These are phyloP conservation scores for Hypoxylon cercidicola DNA, from an alignment of 495 filamentous ascomycete species.

Conservation along the genomic window DNA sequence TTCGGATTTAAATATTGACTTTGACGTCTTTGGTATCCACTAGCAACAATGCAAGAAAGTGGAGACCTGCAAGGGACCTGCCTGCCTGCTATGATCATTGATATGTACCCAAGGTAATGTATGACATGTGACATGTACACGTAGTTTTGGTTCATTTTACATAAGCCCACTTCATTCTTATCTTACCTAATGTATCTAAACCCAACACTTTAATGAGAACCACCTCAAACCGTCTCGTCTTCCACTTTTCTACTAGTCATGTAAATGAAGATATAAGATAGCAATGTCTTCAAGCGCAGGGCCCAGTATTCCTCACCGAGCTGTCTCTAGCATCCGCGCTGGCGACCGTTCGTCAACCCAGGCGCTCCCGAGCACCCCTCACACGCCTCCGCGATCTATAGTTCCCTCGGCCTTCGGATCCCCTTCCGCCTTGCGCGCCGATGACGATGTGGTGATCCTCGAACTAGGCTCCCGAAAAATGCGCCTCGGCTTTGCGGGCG, in stretches of 20 bases:
- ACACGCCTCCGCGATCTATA: constrained; percentile 69
- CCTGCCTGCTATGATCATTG: no score
- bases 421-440: constrained; percentile 76
- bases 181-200: no score
- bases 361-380: constrained; percentile 51
- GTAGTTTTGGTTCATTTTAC: neutral
- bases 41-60: constrained; percentile 31
- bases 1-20: constrained; percentile 36
- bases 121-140: no score
- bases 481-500: constrained; percentile 86
- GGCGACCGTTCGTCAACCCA: constrained; percentile 46
- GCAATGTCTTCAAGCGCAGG: constrained; percentile 47
- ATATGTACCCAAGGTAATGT: no score
- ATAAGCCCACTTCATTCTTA: neutral
- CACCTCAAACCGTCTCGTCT: no score
- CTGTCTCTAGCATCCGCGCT: constrained; percentile 62
- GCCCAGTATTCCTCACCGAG: constrained; percentile 56
- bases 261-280: constrained; percentile 25
- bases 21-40: constrained; percentile 31
- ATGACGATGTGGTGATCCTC: constrained; percentile 85
- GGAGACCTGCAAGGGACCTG: no score
- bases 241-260: constrained; percentile 21
- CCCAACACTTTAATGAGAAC: no score
- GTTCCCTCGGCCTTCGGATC: constrained; percentile 72
- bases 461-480: constrained; percentile 85